Conservation (phyloP, 371 early-diverging fungal genomes). For the Blakeslea trispora region DNA sequence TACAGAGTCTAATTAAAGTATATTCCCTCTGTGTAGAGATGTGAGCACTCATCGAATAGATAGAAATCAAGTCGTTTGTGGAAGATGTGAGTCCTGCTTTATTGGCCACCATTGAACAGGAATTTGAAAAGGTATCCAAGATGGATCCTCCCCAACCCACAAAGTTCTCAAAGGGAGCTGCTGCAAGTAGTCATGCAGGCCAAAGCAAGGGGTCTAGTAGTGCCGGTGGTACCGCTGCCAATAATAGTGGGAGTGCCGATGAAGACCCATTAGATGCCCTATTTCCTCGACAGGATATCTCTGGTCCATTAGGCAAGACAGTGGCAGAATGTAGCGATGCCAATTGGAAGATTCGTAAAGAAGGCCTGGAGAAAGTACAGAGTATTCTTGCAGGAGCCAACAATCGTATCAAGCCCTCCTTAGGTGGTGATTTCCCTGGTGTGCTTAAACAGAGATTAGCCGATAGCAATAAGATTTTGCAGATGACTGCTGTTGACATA, state of each 20-base stretch:
- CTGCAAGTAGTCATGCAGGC: neutral
- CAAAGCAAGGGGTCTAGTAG: slow-evolving; percentile 1
- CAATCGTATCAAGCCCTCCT: slow-evolving; percentile 80
- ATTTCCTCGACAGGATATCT: slow-evolving; percentile 86
- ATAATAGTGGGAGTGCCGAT: slow-evolving; percentile 19
- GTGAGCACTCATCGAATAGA: no score
- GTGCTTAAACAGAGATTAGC: slow-evolving; percentile 81
- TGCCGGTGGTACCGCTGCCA: slow-evolving; percentile 34
- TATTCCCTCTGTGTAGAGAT: no score
- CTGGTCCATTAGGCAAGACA: slow-evolving; percentile 42
- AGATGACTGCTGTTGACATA: slow-evolving; percentile 73
- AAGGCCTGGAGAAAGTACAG: slow-evolving; percentile 83
- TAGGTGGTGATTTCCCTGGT: slow-evolving; percentile 78
- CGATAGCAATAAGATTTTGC: slow-evolving; percentile 91
- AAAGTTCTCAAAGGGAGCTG: slow-evolving; percentile 32
- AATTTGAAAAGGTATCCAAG: slow-evolving; percentile 86
- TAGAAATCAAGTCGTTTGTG: slow-evolving; percentile 65
- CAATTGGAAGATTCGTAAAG: slow-evolving; percentile 96
- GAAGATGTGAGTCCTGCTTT: slow-evolving; percentile 85
- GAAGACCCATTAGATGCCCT: slow-evolving; percentile 78
- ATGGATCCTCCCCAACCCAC: slow-evolving; percentile 79
- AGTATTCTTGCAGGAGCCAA: slow-evolving; percentile 74
- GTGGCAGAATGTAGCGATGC: slow-evolving; percentile 72
- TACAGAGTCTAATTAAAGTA: no score
- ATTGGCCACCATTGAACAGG: slow-evolving; percentile 83